Percentiles rank a stretch among this genome's conserved stretches.
Evolutionary conservation across 768 basidiomycete genomes (phyloP).

Genomic region (Boletus pseudopeckii): DNA sequence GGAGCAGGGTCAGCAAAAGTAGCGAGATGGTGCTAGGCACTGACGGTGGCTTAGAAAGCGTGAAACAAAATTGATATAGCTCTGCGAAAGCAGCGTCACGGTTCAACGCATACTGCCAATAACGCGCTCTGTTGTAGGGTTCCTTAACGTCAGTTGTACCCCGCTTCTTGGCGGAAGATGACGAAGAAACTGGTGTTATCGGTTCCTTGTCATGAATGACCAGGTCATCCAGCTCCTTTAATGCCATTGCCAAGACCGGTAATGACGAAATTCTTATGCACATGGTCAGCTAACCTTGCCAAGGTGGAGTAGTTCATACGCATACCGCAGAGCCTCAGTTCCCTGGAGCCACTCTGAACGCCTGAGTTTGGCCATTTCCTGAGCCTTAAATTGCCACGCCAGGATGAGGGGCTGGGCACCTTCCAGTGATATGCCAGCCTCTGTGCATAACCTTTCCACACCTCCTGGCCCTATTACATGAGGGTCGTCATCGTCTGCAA

Average conservation of each 20-base stretch:
- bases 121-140: conserved; percentile 53
- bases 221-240: conserved; percentile 63
- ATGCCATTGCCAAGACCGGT: conserved; percentile 43
- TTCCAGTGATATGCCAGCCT: conserved; percentile 70
- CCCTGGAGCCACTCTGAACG: conserved; percentile 70
- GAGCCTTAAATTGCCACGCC: conserved; percentile 69
- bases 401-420: conserved; percentile 69
- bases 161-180: conserved; percentile 33
- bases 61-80: conserved; percentile 70
- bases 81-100: conserved; percentile 53
- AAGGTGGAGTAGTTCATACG: neutral
- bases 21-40: conserved; percentile 26
- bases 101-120: conserved; percentile 48
- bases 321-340: conserved; percentile 44
- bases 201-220: conserved; percentile 49
- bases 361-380: conserved; percentile 71
- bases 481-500: conserved; percentile 51
- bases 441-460: conserved; percentile 65
- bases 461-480: conserved; percentile 67
- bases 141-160: conserved; percentile 27
- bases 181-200: conserved; percentile 21
- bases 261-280: conserved; percentile 49
- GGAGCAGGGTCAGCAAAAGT: conserved; percentile 3
- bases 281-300: neutral
- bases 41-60: conserved; percentile 68